Base-by-base conservation (phyloP, 768 basidiomycete genomes). In the Collybia sordida region DNA sequence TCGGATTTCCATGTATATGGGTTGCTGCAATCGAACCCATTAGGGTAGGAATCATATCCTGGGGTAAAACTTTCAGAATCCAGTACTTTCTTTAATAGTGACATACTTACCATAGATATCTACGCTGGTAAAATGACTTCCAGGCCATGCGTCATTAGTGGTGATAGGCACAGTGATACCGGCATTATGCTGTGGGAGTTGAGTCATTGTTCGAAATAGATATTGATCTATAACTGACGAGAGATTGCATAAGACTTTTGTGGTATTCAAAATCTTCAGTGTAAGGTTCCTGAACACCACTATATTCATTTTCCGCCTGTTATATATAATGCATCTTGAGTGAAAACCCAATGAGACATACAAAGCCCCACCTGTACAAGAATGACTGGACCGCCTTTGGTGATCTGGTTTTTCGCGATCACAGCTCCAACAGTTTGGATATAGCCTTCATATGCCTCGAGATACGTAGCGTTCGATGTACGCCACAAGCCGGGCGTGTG, bases 261-360 rank as follows among this genome's bases (percentile, higher is more conserved):
- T 72, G 72, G 54, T 76, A 76, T 2, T 60, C 65, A 36, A 71
- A 66, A 46, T 76, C 74, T 56, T 76, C 73, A 1, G 63, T 62
- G 47, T 66, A 72, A 3, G 73, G 72, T 5, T 61, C 48, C 50
- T 70, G 66, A 45, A 65, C 75, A 28, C 63, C 68, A 25, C 66
- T 75, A 59, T 82, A 82, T 58, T 82, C 81, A 49, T 82, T 82
- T 56, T 82, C 81, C 14, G 72, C 67, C 72, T 81, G 55, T 50
- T 51, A 42, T 55, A 35, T 24, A 6, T 35, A 50, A 3, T 47
- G 14, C n/a, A 38, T 17, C 5, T 15, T 35, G 1, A 27, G 1
- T n/a, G 17, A 4, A 25, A 27, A 15, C 17, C 6, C 7, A 19
- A 22, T 21, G 14, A 28, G 8, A 21, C 21, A 12, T 1, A 35